phyloP scores from a whole-genome alignment of 1,284 basidiomycete species.

The Trametes hirsuta region DNA sequence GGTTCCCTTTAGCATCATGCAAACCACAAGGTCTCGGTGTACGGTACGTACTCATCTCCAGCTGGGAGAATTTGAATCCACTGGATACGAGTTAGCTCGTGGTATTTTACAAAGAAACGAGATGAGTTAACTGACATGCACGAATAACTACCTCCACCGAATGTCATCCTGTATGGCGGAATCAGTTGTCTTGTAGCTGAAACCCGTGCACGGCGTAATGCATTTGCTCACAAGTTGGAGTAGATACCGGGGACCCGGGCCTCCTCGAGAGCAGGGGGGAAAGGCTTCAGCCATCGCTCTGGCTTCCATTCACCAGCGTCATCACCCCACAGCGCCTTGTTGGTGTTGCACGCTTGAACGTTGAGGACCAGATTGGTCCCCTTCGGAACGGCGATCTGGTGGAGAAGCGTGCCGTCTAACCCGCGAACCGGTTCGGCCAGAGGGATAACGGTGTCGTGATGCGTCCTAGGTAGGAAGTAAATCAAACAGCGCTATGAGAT shows the following conservation, averaged over 20 bases:
- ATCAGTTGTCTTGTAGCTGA: background rate
- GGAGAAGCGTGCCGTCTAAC: background rate
- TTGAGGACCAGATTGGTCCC: background rate
- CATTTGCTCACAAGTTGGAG: background rate
- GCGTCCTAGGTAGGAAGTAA: background rate
- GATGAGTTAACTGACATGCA: conserved; percentile 31
- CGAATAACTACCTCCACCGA: conserved; percentile 32
- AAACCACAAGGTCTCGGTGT: background rate
- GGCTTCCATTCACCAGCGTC: conserved; percentile 8
- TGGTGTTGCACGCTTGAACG: background rate
- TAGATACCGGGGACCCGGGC: conserved; percentile 6
- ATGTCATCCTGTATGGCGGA: conserved; percentile 32
- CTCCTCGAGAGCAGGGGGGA: background rate
- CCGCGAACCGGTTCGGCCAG: conserved; percentile 1
- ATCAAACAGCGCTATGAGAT: background rate
- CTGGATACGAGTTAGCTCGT: background rate
- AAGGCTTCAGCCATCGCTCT: conserved; percentile 5
- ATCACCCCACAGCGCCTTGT: conserved; percentile 7
- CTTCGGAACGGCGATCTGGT: conserved; percentile 1
- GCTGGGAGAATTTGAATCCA: conserved; percentile 16
- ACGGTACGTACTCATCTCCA: conserved; percentile 16
- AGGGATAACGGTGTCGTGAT: background rate
- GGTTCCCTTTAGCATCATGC: background rate
- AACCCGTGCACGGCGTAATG: background rate
- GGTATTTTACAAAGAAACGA: no score